Base-by-base conservation (phyloP, 805 yeast species). In the Ogataea kodamae region DNA sequence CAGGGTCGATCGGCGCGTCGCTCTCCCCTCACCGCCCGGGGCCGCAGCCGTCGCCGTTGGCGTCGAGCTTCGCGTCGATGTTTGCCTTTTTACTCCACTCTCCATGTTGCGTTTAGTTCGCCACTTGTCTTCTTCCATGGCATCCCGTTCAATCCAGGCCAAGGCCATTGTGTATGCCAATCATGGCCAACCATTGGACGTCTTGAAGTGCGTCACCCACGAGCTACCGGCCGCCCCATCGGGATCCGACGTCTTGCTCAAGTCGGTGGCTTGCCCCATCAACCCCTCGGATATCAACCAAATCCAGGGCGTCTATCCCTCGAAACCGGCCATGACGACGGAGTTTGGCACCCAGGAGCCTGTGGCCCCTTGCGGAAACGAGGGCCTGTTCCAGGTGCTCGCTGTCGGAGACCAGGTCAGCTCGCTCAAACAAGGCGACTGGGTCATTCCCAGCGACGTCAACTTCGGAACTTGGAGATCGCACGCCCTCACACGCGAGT, bases 391-490 rank as follows among this genome's bases (percentile, higher is more conserved):
- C 54, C 82, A 86, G 54, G 80, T 90, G n/a, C 54, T 84, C n/a
- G 76, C 78, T 34, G 72, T 74, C 7, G 96, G 95, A 13, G 46
- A 68, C 7, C 50, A 59, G 10, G 83, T 76, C 7, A 22, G 33
- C 4, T 49, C 54, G 5, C 64, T 84, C 32, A 48, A 65, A 27
- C 62, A 64, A 2, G 96, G 96, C 28, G 97, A 92, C 57, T 87
- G 95, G 89, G 86, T 80, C 22, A 73, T 90, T 26, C 97, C 97
- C 8, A 52, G 74, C 8, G 64, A 64, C 24, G 81, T 87, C 9
- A 81, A 83, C 48, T 80, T 79, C 39, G 99, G 98, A 18, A 90
- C 98, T 3, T 92, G 99, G 99, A 71, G 95, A 42, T 75, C 90
- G 3, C 85, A 81, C 46, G 79, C 83, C 7, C 55, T 81, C 29